Evolutionary conservation across 495 filamentous ascomycete species (phyloP), one percentile per base, ranked within the genome.

Genomic region (Aspergillus carlsbadensis): DNA sequence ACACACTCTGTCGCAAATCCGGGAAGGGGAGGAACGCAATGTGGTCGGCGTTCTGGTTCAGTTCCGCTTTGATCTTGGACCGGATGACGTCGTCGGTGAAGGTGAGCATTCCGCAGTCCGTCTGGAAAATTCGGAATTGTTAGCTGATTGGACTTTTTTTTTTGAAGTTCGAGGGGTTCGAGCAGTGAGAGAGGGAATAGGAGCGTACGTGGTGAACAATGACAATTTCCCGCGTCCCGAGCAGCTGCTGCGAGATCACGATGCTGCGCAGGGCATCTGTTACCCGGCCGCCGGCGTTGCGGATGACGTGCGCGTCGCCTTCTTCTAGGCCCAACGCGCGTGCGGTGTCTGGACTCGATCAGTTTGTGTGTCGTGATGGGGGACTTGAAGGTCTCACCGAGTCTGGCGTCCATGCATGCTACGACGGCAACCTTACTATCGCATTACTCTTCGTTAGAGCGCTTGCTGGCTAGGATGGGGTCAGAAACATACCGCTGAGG

Each of bases 391-490:
- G 13, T 43, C 21, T 13, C 65, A 73, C 72, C 72, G 57, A 96
- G 84, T 10, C 91, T 84, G 1, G 90, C 88, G 63, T 95, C 90
- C 89, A 93, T 94, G 72, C 91, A 95, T 3, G 89, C 90, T 35
- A 89, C 79, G 76, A 69, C 54, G 6, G 67, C 60, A 17, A 69
- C 65, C 41, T 67, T 71, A 8, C 69, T 72, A 22, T 29, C 59
- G 1, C 21, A 11, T 43, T 11, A 11, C 5, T 45, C 5, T n/a
- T 15, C 8, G 22, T 45, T 22, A 45, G 42, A 18, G 10, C 4
- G 41, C n/a, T 8, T 10, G 2, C 42, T 21, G 2, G 14, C 11
- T 14, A 29, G 5, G 21, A 21, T 6, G 42, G n/a, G n/a, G 4
- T 29, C 4, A 31, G 11, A 10, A n/a, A 45, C 10, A n/a, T 34